Evolutionary conservation across 306 rosid species (phyloP), one percentile per base, ranked within the genome.

Genomic region (Glycine latifolia): DNA sequence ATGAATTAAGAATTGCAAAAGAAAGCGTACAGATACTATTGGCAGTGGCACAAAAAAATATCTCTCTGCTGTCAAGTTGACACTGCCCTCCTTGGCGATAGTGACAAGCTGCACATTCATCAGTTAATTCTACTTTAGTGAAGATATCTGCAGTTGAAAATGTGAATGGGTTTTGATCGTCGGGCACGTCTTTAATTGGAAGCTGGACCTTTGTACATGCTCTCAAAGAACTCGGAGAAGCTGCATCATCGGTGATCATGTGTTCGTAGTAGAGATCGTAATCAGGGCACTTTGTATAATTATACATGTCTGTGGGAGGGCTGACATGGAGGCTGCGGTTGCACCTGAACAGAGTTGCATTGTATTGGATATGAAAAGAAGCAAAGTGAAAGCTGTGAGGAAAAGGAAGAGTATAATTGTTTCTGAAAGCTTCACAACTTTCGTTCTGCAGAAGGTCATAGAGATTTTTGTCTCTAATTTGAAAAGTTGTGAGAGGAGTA

Each of bases 121-220:
- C 1, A 4, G 77, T 39, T 13, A 86, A 2, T 1, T 4, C 2
- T 12, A 90, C 67, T 55, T 12, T 10, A 77, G 35, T 46, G 4
- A 0, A 0, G 58, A 84, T 10, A 37, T 39, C 79, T 12, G 84
- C 81, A 4, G 79, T 80, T 12, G 85, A 0, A 7, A 84, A 76
- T 4, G 43, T 3, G 43, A 78, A 81, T 3, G 71, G 86, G 39
- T 71, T 68, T 0, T 2, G 0, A 15, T 37, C 2, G 7, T 54
- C 82, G 15, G 86, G 48, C 10, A 68, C 5, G 35, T 83, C 88
- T 44, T 48, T 81, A 55, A 7, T 10, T 5, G 90, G 94, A 76
- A 88, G 87, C 7, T 2, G 7, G 44, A 76, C 56, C 14, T 5
- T 59, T 4, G 89, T 68, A 72, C 94, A 87, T 14, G n/a, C 37